Conservation (phyloP, 192 early-diverging fungal genomes). For the Radiomyces spectabilis region DNA sequence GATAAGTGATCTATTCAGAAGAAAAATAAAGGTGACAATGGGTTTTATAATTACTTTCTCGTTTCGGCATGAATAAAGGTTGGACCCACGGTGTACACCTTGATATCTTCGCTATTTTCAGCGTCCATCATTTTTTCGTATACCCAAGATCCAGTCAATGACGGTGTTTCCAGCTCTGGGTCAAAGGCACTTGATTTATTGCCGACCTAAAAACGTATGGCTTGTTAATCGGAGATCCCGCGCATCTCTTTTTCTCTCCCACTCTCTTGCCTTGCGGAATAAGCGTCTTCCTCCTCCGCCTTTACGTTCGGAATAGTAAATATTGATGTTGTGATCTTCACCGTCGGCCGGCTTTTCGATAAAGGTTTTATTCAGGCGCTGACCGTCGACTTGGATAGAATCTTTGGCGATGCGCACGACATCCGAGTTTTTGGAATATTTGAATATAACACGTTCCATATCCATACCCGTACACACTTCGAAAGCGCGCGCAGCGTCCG, state of each 20-base stretch:
- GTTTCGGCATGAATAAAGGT: constrained; percentile 90
- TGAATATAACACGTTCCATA: constrained; percentile 7
- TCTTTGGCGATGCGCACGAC: constrained; percentile 29
- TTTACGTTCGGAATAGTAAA: constrained; percentile 76
- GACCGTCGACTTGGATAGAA: constrained; percentile 62
- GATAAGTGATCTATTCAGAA: no score
- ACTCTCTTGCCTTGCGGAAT: constrained; percentile 64
- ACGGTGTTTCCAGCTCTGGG: constrained; percentile 56
- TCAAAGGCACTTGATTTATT: constrained; percentile 95
- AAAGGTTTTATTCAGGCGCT: constrained; percentile 83
- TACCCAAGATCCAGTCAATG: constrained; percentile 74
- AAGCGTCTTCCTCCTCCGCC: constrained; percentile 78
- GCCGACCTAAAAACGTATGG: constrained; percentile 46
- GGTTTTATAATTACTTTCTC: constrained; percentile 77
- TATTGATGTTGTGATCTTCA: constrained; percentile 95
- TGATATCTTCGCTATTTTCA: constrained; percentile 94
- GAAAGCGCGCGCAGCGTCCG: constrained; percentile 9
- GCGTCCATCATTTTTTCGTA: constrained; percentile 96
- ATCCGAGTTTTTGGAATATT: background rate
- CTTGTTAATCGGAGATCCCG: background rate
- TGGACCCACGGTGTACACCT: constrained; percentile 92
- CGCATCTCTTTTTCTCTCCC: background rate
- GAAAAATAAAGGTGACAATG: no score
- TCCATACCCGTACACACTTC: constrained; percentile 21
- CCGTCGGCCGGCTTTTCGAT: constrained; percentile 94